These are phyloP conservation scores for Ceratocystis ficicola DNA, from an alignment of 2,329 filamentous ascomycete species.

Conservation along the genomic window DNA sequence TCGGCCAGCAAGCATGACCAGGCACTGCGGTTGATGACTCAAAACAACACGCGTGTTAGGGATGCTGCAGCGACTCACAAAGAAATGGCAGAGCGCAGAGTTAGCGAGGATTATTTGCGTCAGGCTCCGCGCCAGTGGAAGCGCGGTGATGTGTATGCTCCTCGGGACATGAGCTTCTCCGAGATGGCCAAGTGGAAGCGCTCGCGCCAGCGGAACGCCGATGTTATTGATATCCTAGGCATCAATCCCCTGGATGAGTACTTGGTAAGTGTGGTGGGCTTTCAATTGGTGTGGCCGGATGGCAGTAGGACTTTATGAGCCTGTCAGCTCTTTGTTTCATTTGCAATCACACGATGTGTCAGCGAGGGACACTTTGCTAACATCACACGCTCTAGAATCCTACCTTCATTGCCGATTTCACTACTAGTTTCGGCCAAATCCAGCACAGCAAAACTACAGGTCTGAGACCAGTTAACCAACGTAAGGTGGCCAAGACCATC, in stretches of 20 bases:
- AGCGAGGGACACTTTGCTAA: neutral
- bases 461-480: conserved; percentile 77
- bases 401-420: conserved; percentile 77
- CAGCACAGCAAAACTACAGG: conserved; percentile 64
- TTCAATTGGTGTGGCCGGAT: neutral
- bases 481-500: conserved; percentile 86
- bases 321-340: neutral
- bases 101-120: conserved; percentile 42
- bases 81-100: conserved; percentile 28
- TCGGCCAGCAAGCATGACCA: conserved; percentile 20
- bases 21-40: conserved; percentile 22
- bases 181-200: conserved; percentile 75
- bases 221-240: conserved; percentile 68
- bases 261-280: conserved; percentile 46
- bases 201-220: conserved; percentile 44
- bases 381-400: conserved; percentile 57
- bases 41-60: conserved; percentile 24
- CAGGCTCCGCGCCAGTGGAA: conserved; percentile 62
- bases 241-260: conserved; percentile 77
- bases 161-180: conserved; percentile 65
- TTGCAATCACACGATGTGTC: neutral
- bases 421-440: conserved; percentile 75
- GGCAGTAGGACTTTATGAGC: neutral
- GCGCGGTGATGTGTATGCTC: conserved; percentile 75
- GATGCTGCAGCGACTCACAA: conserved; percentile 24